Percentiles rank a stretch among this genome's conserved stretches.
These are phyloP conservation scores for Cystobasidium ongulense DNA, from an alignment of 768 basidiomycete species.

Conservation along the genomic window DNA sequence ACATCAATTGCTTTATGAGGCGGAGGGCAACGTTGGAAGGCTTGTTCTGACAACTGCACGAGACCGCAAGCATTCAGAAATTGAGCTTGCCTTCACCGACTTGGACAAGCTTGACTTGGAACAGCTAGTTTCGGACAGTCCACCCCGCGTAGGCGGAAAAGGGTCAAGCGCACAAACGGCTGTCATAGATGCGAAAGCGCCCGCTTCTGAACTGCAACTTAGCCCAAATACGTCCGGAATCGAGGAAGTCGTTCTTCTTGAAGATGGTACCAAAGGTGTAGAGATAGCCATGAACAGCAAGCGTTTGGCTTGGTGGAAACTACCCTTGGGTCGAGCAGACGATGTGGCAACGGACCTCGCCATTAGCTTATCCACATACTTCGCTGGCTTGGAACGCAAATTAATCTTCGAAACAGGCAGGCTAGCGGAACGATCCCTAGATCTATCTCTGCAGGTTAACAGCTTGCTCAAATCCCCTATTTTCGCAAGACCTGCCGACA, in stretches of 20 bases:
- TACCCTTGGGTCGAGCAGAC: slow-evolving; percentile 37
- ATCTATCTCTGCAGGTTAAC: not conserved
- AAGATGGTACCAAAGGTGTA: slow-evolving; percentile 18
- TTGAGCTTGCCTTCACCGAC: slow-evolving; percentile 29
- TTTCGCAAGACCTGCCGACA: slow-evolving; percentile 14
- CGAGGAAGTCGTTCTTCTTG: slow-evolving; percentile 14
- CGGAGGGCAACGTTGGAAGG: not conserved
- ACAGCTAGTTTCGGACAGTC: slow-evolving; percentile 2
- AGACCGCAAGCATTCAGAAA: slow-evolving; percentile 24
- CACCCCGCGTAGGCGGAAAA: not conserved
- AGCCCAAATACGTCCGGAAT: not conserved
- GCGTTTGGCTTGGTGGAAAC: slow-evolving; percentile 40
- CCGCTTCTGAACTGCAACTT: not conserved
- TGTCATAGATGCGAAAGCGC: not conserved
- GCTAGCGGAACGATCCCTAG: slow-evolving; percentile 9
- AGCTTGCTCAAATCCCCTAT: slow-evolving; percentile 25
- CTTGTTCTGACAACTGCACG: slow-evolving; percentile 11
- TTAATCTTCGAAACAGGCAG: slow-evolving; percentile 33
- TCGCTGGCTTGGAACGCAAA: slow-evolving; percentile 29
- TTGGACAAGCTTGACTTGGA: slow-evolving; percentile 18
- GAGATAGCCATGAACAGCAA: not conserved
- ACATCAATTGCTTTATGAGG: not conserved
- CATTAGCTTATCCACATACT: slow-evolving; percentile 14
- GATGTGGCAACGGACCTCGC: slow-evolving; percentile 38
- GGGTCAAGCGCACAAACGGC: not conserved